Evolutionary conservation across 2,329 filamentous ascomycete species (phyloP), one percentile per base, ranked within the genome.

Genomic region (Ophiostoma australiae): DNA sequence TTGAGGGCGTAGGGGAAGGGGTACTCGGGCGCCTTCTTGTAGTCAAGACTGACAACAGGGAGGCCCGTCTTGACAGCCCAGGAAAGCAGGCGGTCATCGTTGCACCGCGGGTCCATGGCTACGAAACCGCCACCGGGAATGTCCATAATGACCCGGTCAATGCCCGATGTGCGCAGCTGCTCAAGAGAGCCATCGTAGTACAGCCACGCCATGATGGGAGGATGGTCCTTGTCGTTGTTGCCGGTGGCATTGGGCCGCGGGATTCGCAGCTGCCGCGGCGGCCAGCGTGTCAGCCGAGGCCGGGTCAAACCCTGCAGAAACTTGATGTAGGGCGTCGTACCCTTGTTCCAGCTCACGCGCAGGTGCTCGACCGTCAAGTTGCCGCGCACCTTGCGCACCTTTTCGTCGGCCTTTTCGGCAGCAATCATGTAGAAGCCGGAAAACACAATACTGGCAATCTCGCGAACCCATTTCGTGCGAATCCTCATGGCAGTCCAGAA

Each of bases 401-500:
- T 98, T 80, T 98, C 95, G 78, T 98, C 95, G 13, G 95, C 95
- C 77, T 93, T 90, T 80, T 98, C 94, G 0, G 95, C 93, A 17
- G 94, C 93, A 70, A 98, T 86, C 74, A 99, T 84, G 79, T 99
- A 99, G 80, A 97, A 99, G 13, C 91, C 78, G 0, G 92, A 92
- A 80, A 97, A 98, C 67, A 92, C 83, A 27, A 98, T 84, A 77
- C 92, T 93, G 11, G 91, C 87, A 17, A 97, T 78, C 78, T 98
- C 94, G 55, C 93, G 86, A 61, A 97, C 75, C 88, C 91, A 94
- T 76, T 91, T 93, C 69, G 78, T 79, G 67, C 87, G 87, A 74
- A 99, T 94, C 76, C 89, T 90, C 95, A 99, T 99, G 44, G 95
- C 95, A 0, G 93, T 97, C 95, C 95, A 99, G 80, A 97, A 99